Conservation (phyloP, 257 asterid species). For the Primulina huaijiensis region DNA sequence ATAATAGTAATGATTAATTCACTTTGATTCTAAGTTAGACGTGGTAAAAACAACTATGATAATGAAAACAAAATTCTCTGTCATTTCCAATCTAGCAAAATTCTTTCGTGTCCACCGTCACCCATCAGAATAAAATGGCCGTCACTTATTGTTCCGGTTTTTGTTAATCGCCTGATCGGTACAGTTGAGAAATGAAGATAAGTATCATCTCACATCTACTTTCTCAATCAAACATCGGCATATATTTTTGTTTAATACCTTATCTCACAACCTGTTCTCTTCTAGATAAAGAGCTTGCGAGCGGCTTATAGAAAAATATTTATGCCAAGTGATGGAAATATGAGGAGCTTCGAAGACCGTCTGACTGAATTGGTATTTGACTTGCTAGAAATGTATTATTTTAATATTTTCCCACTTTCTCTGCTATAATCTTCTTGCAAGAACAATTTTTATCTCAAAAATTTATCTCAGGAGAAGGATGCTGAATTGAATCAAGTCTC, state of each 20-base stretch:
- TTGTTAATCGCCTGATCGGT: conserved; percentile 11
- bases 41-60: not conserved
- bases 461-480: conserved; percentile 55
- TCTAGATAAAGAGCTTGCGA: conserved; percentile 75
- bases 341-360: conserved; percentile 63
- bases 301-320: conserved; percentile 80
- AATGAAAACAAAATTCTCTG: not conserved
- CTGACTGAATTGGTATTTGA: conserved; percentile 61
- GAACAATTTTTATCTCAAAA: conserved; percentile 6
- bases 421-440: conserved; percentile 7
- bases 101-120: not conserved
- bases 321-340: conserved; percentile 44
- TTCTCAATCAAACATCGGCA: conserved; percentile 12
- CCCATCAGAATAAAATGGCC: not conserved
- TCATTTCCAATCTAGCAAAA: not conserved
- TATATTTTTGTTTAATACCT: not conserved
- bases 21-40: not conserved
- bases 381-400: not conserved
- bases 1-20: not conserved
- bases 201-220: not conserved
- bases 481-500: conserved; percentile 42
- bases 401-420: not conserved
- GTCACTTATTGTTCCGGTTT: not conserved
- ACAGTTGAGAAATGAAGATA: not conserved
- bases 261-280: conserved; percentile 10